Percentiles rank a stretch among this genome's conserved stretches.
Evolutionary conservation across 2,329 filamentous ascomycete species (phyloP).

Genomic region (Ceratocystis papillata): DNA sequence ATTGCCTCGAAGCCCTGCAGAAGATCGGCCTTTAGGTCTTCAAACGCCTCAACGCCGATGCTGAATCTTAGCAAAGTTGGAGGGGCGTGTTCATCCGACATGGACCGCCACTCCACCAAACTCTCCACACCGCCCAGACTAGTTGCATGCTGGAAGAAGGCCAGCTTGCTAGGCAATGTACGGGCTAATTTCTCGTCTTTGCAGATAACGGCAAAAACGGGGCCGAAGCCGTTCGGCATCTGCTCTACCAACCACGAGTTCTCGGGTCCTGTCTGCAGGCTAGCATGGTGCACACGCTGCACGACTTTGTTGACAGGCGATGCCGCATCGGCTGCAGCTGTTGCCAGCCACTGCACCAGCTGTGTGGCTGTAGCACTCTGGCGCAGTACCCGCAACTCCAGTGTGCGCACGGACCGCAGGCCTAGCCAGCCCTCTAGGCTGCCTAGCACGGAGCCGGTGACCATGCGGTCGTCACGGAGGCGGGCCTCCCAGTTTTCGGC

Average conservation of each 20-base stretch:
- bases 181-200: constrained; percentile 51
- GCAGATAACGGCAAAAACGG: constrained; percentile 71
- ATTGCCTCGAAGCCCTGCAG: constrained; percentile 53
- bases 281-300: constrained; percentile 60
- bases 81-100: constrained; percentile 69
- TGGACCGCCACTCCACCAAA: constrained; percentile 88
- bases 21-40: constrained; percentile 72
- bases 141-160: constrained; percentile 87
- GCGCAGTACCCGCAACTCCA: constrained; percentile 69
- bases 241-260: constrained; percentile 65
- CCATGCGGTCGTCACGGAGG: constrained; percentile 59
- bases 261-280: constrained; percentile 51
- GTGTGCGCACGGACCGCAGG: constrained; percentile 70
- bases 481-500: constrained; percentile 43
- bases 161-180: constrained; percentile 62
- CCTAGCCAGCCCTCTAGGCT: constrained; percentile 88
- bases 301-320: constrained; percentile 44
- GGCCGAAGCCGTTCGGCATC: constrained; percentile 84
- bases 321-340: constrained; percentile 34
- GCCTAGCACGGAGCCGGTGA: constrained; percentile 75
- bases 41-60: constrained; percentile 74
- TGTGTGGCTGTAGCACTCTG: constrained; percentile 61
- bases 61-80: constrained; percentile 66
- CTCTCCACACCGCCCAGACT: constrained; percentile 90
- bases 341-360: constrained; percentile 62